A percentile compares a stretch with the other conserved stretches of the same genome.
Conservation (phyloP, 441 rosid species). For the Euphorbia celastroides region DNA sequence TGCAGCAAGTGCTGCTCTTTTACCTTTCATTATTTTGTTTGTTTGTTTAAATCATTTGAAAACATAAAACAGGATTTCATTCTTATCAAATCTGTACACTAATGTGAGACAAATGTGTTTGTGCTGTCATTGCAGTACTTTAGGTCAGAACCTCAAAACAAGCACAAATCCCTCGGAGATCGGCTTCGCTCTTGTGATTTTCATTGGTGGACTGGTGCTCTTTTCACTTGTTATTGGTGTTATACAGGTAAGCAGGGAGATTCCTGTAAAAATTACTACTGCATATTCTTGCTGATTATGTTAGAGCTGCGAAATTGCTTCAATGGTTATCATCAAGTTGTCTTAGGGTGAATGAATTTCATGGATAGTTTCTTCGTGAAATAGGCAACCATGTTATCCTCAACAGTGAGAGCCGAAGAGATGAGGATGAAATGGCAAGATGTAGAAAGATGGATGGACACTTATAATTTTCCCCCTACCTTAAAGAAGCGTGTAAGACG, state of each 20-base stretch:
- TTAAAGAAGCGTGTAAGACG: constrained; percentile 51
- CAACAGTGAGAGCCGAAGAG: constrained; percentile 64
- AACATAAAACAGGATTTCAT: no score
- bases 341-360: not conserved
- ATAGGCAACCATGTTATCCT: constrained; percentile 63
- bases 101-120: not conserved
- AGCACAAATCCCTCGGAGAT: constrained; percentile 67
- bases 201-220: constrained; percentile 59
- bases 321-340: no score
- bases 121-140: constrained; percentile 41
- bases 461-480: constrained; percentile 46
- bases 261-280: not conserved
- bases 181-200: constrained; percentile 59
- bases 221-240: constrained; percentile 79
- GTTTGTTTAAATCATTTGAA: no score
- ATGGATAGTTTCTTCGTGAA: not conserved
- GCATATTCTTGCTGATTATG: no score
- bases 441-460: constrained; percentile 77
- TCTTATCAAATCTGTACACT: no score
- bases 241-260: constrained; percentile 56
- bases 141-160: constrained; percentile 76
- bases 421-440: constrained; percentile 66
- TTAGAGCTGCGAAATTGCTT: no score
- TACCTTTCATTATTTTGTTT: no score
- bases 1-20: no score